These are phyloP conservation scores for Dioscorea cayenensis DNA, from an alignment of 116 monocot genomes.

Conservation along the genomic window DNA sequence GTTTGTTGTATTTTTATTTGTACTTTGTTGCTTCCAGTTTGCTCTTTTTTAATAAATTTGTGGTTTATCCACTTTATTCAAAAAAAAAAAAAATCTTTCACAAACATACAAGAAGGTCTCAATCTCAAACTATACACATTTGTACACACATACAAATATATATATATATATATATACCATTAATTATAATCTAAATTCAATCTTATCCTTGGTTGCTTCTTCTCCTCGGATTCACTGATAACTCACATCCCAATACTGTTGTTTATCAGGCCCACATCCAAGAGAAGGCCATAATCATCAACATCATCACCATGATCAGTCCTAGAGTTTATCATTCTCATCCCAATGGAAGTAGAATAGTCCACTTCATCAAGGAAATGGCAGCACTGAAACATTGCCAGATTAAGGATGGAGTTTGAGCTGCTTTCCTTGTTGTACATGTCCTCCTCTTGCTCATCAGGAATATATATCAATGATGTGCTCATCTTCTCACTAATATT, in stretches of 20 bases:
- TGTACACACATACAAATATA: too few relatives aligned
- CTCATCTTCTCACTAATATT: not conserved
- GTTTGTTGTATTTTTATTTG: too few relatives aligned
- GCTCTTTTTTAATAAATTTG: too few relatives aligned
- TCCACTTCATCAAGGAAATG: slow-evolving; percentile 12
- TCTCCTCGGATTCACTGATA: not conserved
- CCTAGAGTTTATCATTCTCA: slow-evolving; percentile 4
- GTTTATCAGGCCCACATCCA: not conserved
- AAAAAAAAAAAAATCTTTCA: too few relatives aligned
- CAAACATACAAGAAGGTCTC: too few relatives aligned
- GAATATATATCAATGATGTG: not conserved
- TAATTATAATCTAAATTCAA: too few relatives aligned
- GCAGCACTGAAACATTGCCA: slow-evolving; percentile 14
- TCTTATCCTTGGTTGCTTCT: not conserved
- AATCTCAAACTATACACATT: too few relatives aligned
- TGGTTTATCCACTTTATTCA: too few relatives aligned
- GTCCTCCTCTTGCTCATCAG: not conserved
- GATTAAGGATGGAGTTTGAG: slow-evolving; percentile 1
- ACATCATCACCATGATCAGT: slow-evolving; percentile 10
- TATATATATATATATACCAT: too few relatives aligned
- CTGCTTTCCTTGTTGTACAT: not conserved
- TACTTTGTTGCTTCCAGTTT: too few relatives aligned
- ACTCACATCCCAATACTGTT: not conserved
- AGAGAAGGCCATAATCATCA: slow-evolving; percentile 13
- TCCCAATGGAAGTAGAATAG: slow-evolving; percentile 11